These are phyloP conservation scores for Elsinoe ampelina DNA, from an alignment of 2,329 filamentous ascomycete genomes.

Conservation along the genomic window DNA sequence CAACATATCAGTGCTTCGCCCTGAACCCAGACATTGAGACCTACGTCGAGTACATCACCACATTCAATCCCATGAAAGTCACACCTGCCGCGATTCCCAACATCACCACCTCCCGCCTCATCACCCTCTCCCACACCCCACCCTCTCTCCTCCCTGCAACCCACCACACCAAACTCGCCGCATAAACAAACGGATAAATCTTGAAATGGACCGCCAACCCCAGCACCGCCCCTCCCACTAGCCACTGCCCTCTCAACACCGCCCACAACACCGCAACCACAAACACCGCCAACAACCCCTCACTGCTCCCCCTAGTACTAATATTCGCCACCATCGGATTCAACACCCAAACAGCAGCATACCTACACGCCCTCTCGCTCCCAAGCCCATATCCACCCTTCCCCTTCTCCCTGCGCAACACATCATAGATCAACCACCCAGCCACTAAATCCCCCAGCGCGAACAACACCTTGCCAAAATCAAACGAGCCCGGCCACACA, in stretches of 20 bases:
- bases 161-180: slow-evolving; percentile 70
- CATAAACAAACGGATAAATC: slow-evolving; percentile 97
- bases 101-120: not conserved
- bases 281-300: slow-evolving; percentile 78
- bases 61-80: slow-evolving; percentile 66
- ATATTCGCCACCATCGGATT: slow-evolving; percentile 99
- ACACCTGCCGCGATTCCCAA: slow-evolving; percentile 16
- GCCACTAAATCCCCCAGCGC: slow-evolving; percentile 74
- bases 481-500: slow-evolving; percentile 58
- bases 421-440: slow-evolving; percentile 62
- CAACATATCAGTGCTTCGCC: not conserved
- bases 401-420: slow-evolving; percentile 33
- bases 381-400: slow-evolving; percentile 36
- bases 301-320: slow-evolving; percentile 86
- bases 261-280: slow-evolving; percentile 80
- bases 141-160: slow-evolving; percentile 48
- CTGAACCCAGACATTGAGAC: slow-evolving; percentile 23
- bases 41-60: slow-evolving; percentile 66
- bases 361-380: slow-evolving; percentile 54
- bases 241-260: slow-evolving; percentile 52
- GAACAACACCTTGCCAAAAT: slow-evolving; percentile 81
- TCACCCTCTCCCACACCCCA: slow-evolving; percentile 3
- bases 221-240: slow-evolving; percentile 62
- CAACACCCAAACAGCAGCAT: slow-evolving; percentile 80
- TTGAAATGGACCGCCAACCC: slow-evolving; percentile 92